A percentile compares a stretch with the other conserved stretches of the same genome.
Evolutionary conservation across 257 asterid species (phyloP).

Genomic region (Catharanthus roseus): DNA sequence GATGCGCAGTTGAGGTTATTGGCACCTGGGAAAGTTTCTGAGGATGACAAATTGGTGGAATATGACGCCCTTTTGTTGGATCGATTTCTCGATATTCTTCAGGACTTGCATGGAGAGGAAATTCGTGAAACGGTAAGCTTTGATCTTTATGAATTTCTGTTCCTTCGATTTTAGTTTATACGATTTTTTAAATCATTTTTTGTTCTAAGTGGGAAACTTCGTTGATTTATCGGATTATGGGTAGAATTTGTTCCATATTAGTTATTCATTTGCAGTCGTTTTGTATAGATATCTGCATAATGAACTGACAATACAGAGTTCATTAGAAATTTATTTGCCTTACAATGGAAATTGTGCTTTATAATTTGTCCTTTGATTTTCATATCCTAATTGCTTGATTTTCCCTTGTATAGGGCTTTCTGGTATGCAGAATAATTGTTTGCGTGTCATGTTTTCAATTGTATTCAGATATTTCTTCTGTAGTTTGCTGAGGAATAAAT

Average conservation of each 20-base stretch:
- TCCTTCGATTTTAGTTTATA: neutral
- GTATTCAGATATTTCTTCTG: neutral
- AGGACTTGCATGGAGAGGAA: constrained; percentile 87
- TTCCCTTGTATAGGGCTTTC: neutral
- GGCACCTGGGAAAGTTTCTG: constrained; percentile 90
- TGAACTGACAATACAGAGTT: too few relatives aligned
- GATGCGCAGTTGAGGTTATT: constrained; percentile 89
- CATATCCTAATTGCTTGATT: neutral
- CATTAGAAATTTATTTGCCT: neutral
- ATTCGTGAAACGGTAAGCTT: constrained; percentile 72
- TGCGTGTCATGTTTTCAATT: neutral
- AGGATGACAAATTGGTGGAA: constrained; percentile 94
- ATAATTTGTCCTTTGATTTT: neutral
- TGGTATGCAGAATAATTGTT: neutral
- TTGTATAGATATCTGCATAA: neutral
- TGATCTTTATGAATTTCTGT: constrained; percentile 3
- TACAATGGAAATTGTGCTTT: neutral
- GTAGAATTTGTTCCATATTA: neutral
- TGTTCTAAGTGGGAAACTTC: neutral
- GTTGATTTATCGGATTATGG: neutral
- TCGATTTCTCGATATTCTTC: constrained; percentile 90
- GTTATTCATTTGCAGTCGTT: neutral
- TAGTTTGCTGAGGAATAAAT: too few relatives aligned
- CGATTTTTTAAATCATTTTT: neutral
- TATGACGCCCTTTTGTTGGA: constrained; percentile 90